phyloP scores from a whole-genome alignment of 23 red algal genomes.

The Gracilaria caudata region DNA sequence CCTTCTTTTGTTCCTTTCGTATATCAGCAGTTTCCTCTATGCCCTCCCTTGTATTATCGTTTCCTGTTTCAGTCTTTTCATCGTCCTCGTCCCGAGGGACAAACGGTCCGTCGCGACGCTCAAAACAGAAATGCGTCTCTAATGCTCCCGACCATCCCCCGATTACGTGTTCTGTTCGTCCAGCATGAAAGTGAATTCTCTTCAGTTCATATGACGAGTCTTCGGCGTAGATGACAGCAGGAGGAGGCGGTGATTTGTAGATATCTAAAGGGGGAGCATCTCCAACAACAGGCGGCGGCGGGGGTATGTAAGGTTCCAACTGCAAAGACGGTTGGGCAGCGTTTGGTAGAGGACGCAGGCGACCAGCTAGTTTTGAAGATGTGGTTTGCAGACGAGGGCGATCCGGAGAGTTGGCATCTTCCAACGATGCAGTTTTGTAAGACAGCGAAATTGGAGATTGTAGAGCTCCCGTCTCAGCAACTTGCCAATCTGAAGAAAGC shows the following conservation, averaged over 20 bases:
- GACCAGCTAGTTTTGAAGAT: not conserved
- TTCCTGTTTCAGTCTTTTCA: not conserved
- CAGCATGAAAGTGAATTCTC: conserved; percentile 62
- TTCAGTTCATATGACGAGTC: conserved; percentile 30
- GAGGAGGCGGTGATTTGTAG: conserved; percentile 35
- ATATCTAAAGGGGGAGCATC: conserved; percentile 77
- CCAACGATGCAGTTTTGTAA: conserved; percentile 32
- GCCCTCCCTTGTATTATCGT: not conserved
- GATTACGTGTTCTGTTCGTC: conserved; percentile 55
- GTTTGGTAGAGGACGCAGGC: conserved; percentile 33
- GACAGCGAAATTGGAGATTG: conserved; percentile 67
- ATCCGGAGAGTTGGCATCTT: conserved; percentile 1
- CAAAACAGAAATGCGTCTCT: conserved; percentile 76
- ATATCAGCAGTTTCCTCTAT: not conserved
- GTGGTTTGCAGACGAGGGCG: conserved; percentile 45
- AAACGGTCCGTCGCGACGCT: conserved; percentile 25
- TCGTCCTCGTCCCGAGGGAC: not conserved
- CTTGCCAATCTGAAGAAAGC: conserved; percentile 41
- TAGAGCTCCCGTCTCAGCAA: conserved; percentile 9
- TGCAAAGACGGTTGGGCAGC: conserved; percentile 37
- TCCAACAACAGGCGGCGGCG: conserved; percentile 67
- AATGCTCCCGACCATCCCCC: conserved; percentile 38
- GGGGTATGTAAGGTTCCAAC: conserved; percentile 60
- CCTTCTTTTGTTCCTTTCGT: conserved; percentile 7
- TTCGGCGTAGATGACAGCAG: conserved; percentile 33